Conservation (phyloP, 2,329 filamentous ascomycete genomes). For the Aspergillus sp. region DNA sequence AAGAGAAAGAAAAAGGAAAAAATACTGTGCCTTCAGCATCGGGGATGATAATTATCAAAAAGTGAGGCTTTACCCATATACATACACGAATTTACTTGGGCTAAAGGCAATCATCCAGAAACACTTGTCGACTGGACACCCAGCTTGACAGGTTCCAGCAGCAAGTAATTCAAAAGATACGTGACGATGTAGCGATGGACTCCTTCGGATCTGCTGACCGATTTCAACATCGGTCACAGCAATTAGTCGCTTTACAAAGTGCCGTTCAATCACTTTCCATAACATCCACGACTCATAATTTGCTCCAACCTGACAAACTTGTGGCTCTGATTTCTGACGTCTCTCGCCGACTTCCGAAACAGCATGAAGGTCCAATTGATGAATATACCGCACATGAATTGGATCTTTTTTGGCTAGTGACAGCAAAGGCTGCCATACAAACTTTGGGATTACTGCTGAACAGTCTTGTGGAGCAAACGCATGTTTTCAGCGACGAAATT, state of each 20-base stretch:
- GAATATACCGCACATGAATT: slow-evolving; percentile 52
- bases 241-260: slow-evolving; percentile 51
- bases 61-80: background rate
- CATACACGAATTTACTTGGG: background rate
- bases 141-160: slow-evolving; percentile 54
- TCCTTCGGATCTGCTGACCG: slow-evolving; percentile 20
- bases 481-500: slow-evolving; percentile 76
- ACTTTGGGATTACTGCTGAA: slow-evolving; percentile 75
- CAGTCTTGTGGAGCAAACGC: slow-evolving; percentile 72
- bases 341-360: slow-evolving; percentile 10
- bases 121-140: slow-evolving; percentile 51
- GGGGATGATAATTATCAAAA: background rate
- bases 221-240: slow-evolving; percentile 38
- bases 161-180: slow-evolving; percentile 14
- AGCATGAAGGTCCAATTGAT: slow-evolving; percentile 15
- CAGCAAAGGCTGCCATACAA: slow-evolving; percentile 88
- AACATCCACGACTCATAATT: slow-evolving; percentile 55
- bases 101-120: slow-evolving; percentile 31
- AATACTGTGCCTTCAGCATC: background rate
- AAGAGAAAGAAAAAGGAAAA: too few relatives aligned
- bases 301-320: slow-evolving; percentile 57
- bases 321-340: slow-evolving; percentile 53
- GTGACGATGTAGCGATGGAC: slow-evolving; percentile 2
- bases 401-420: slow-evolving; percentile 82
- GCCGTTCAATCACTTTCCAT: slow-evolving; percentile 67